Base-by-base conservation (phyloP, 225 moss, liverwort and hornwort species). In the Lunularia cruciata region DNA sequence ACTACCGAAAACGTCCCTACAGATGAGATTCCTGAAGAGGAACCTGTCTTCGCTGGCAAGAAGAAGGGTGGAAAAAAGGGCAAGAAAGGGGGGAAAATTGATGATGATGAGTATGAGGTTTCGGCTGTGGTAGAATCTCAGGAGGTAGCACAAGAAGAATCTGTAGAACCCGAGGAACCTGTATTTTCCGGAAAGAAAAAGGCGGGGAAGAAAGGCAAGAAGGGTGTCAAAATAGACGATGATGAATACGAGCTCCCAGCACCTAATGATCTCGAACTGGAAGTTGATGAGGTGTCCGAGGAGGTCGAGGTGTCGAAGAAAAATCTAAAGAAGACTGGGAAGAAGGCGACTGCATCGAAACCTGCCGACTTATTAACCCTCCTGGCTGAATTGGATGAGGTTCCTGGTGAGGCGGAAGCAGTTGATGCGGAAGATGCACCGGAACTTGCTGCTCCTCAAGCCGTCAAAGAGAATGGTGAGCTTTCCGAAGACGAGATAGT, bases 61-160 rank as follows among this genome's bases (percentile, higher is more conserved):
- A 78, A 73, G 63, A 78, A 73, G 40, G 68, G 59, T 62, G 78
- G 78, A 3, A 78, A 73, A 63, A 78, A 73, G 28, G 78, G 78
- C 0, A 87, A 83, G 76, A 84, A 81, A 53, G 87, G 79, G 18
- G 76, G 56, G 47, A 79, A 70, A 57, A 35, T 61, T 18, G 79
- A 74, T 14, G 67, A 66, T 72, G 83, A 80, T 39, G 83, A 75
- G 43, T 76, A 59, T 48, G 73, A 36, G 28, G 42, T 67, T 18
- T 22, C 49, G 54, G 37, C 65, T 12, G 32, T n/a, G 8, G 37
- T 27, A 34, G 51, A 60, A 37, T 12, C 65, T n/a, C 38, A 10
- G 0, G 60, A 22, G 15, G 40, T 46, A 12, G 2, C 27, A 16
- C 42, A 63, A 40, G 72, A 69, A 23, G 48, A 26, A 2, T 28